phyloP scores from a whole-genome alignment of 805 yeast genomes.

The Metschnikowia peoriensis region DNA sequence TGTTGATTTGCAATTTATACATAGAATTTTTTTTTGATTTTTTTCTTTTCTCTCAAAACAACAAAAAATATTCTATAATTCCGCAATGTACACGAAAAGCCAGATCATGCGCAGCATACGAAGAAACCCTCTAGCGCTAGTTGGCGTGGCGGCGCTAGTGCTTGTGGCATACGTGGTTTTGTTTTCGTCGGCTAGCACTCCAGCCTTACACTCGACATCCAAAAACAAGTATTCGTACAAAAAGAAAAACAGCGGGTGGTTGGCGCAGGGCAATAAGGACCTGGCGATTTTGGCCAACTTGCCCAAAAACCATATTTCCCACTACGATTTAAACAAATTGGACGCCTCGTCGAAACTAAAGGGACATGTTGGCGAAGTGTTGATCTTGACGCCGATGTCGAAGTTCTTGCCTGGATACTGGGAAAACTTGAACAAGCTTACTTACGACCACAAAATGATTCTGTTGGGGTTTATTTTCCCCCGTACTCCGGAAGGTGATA shows the following conservation, averaged over 20 bases:
- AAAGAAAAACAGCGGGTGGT: conserved; percentile 45
- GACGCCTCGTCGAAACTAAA: conserved; percentile 71
- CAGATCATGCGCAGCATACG: conserved; percentile 49
- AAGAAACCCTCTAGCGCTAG: conserved; percentile 51
- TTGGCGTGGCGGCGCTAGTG: conserved; percentile 48
- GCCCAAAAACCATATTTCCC: conserved; percentile 74
- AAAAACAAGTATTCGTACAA: conserved; percentile 46
- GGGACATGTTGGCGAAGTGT: conserved; percentile 74
- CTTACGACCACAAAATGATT: conserved; percentile 80
- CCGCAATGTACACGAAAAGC: conserved; percentile 17
- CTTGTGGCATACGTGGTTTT: conserved; percentile 43
- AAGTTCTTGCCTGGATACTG: conserved; percentile 83
- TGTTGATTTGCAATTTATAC: too few relatives aligned
- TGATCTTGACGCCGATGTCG: conserved; percentile 88
- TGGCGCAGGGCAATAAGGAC: conserved; percentile 47
- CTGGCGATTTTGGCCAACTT: conserved; percentile 55
- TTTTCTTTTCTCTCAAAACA: too few relatives aligned
- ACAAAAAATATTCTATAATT: too few relatives aligned
- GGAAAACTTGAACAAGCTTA: conserved; percentile 71
- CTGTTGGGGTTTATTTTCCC: conserved; percentile 94
- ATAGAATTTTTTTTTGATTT: too few relatives aligned
- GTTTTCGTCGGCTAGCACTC: conserved; percentile 13
- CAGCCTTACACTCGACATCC: conserved; percentile 10
- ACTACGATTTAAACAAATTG: conserved; percentile 79
- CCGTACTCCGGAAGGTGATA: conserved; percentile 76